Evolutionary conservation across 2,329 filamentous ascomycete genomes (phyloP).

Genomic region (Aspergillus sp.): DNA sequence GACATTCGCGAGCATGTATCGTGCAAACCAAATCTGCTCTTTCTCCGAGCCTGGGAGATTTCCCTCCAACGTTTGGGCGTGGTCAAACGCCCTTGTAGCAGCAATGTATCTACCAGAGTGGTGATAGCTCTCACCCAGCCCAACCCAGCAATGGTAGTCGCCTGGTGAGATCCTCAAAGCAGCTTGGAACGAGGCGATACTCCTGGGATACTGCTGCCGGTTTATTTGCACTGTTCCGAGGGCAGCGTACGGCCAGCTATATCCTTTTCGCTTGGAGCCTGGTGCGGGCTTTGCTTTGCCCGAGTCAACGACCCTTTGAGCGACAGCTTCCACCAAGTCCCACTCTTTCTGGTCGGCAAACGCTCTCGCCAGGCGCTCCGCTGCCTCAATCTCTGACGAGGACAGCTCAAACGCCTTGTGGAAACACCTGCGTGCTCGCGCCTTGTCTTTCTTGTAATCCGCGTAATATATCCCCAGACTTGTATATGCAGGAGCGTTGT

Average conservation of each 20-base stretch:
- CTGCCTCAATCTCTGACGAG: slow-evolving; percentile 72
- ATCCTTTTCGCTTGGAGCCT: slow-evolving; percentile 82
- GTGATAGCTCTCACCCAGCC: slow-evolving; percentile 93
- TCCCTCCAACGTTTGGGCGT: slow-evolving; percentile 68
- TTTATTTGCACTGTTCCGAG: slow-evolving; percentile 91
- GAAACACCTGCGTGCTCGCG: slow-evolving; percentile 81
- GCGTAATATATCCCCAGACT: slow-evolving; percentile 83
- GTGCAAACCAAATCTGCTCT: slow-evolving; percentile 83
- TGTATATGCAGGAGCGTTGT: slow-evolving; percentile 83
- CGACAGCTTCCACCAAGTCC: slow-evolving; percentile 90
- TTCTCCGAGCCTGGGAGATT: slow-evolving; percentile 44
- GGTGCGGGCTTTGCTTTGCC: slow-evolving; percentile 83
- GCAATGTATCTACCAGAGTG: slow-evolving; percentile 88
- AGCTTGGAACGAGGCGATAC: slow-evolving; percentile 84
- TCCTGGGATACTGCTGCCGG: slow-evolving; percentile 79
- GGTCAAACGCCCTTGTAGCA: slow-evolving; percentile 81
- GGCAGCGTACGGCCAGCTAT: slow-evolving; percentile 93
- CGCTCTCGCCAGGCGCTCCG: slow-evolving; percentile 71
- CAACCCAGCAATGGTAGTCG: slow-evolving; percentile 94
- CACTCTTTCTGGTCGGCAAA: slow-evolving; percentile 90
- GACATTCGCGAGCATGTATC: slow-evolving; percentile 93
- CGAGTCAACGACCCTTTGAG: slow-evolving; percentile 86
- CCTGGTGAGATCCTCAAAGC: slow-evolving; percentile 73
- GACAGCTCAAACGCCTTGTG: slow-evolving; percentile 95
- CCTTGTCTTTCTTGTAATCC: slow-evolving; percentile 81